Base-by-base conservation (phyloP, 169 alveolate species). In the Cryptosporidium sp. region DNA sequence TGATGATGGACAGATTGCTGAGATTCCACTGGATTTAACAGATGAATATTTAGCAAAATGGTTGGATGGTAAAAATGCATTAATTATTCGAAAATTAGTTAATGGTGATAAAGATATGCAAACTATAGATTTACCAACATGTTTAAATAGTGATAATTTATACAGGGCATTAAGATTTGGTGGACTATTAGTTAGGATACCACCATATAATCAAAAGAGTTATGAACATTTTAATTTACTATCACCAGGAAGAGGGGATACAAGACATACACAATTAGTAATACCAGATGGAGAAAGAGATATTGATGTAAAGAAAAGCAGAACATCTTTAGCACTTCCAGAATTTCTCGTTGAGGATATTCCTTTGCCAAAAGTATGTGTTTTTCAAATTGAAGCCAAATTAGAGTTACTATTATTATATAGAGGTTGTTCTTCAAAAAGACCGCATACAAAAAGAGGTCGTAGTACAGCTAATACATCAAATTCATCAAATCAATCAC, bases 181-280 rank as follows among this genome's bases (percentile, higher is more conserved):
- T 14, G 89, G 89, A 26, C 44, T 80, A 33, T 45, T 80, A 39
- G 89, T 80, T 26, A 35, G 89, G 62, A 80, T 80, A 60, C 89
- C 89, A 62, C 89, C 89, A 10, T 80, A 80, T 26, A 80, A 80
- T 65, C 89, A 80, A 60, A 80, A 80, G 62, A 80, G 89, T 65
- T 80, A 80, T 65, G 89, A 80, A 29, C 65, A 80, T 39, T 80
- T 80, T 65, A 80, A 80, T 80, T 65, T 80, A 26, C 53, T 80
- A n/a, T 80, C 89, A 3, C 89, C 89, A n/a, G 89, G 89, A n/a
- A 80, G 89, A 12, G 89, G 89, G 3, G 89, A 80, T 80, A 80
- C 89, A n/a, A 61, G 89, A 21, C 89, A 80, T 65, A 80, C 89
- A 29, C 89, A 80, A 65, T 65, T 80, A 16, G 75, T 80, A n/a